phyloP scores from a whole-genome alignment of 306 rosid genomes.

The Dicorynia guianensis region DNA sequence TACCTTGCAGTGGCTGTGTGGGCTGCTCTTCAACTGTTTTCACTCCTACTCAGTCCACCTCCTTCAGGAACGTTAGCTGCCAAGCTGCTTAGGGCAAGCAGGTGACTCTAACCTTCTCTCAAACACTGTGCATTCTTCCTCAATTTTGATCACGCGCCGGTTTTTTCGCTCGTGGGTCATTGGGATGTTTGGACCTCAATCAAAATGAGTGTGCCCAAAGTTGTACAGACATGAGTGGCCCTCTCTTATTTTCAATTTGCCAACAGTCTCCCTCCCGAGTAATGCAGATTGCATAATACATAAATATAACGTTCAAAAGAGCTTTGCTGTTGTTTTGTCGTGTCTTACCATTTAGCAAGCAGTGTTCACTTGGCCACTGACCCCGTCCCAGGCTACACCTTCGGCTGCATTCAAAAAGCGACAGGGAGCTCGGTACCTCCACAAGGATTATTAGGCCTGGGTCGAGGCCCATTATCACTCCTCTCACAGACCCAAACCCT shows the following conservation, averaged over 20 bases:
- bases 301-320: too few relatives aligned
- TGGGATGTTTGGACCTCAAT: too few relatives aligned
- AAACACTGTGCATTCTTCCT: background rate
- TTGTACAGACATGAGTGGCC: too few relatives aligned
- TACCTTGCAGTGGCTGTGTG: slow-evolving; percentile 78
- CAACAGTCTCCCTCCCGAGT: too few relatives aligned
- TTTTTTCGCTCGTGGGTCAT: background rate
- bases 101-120: slow-evolving; percentile 45
- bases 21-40: slow-evolving; percentile 71
- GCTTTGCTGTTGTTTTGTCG: too few relatives aligned
- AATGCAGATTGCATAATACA: too few relatives aligned
- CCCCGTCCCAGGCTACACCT: slow-evolving; percentile 66
- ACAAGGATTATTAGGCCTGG: slow-evolving; percentile 88
- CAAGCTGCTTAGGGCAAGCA: slow-evolving; percentile 74
- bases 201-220: too few relatives aligned
- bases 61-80: slow-evolving; percentile 59
- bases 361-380: slow-evolving; percentile 72
- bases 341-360: background rate
- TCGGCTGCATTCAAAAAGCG: slow-evolving; percentile 77
- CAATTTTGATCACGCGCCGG: background rate
- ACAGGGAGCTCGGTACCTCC: slow-evolving; percentile 75
- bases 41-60: slow-evolving; percentile 57
- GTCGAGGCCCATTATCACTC: slow-evolving; percentile 90
- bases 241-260: too few relatives aligned
- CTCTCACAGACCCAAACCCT: slow-evolving; percentile 76